Conservation (phyloP, 2,329 filamentous ascomycete species). For the Orbilia blumenaviensis region DNA sequence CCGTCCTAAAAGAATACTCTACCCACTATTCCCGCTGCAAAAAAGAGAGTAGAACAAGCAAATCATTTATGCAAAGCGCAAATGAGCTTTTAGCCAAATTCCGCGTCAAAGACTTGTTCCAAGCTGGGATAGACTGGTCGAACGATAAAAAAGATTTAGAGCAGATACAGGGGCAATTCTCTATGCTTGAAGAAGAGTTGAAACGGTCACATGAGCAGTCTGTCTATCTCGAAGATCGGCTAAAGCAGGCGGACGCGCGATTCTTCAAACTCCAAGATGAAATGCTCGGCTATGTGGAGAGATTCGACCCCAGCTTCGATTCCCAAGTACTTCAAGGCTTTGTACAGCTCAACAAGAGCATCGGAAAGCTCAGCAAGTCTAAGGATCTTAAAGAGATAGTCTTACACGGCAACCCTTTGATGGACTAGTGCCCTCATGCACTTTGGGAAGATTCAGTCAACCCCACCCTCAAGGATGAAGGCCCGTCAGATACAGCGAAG, state of each 20-base stretch:
- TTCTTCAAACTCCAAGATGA: neutral
- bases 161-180: neutral
- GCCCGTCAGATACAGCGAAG: neutral
- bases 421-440: neutral
- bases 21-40: neutral
- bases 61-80: neutral
- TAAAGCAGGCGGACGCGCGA: neutral
- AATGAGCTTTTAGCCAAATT: neutral
- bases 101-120: neutral
- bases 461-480: neutral
- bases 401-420: neutral
- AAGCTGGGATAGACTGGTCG: neutral
- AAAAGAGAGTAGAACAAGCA: neutral
- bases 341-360: neutral
- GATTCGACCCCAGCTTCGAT: slow-evolving; percentile 1
- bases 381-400: neutral
- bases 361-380: neutral
- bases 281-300: neutral
- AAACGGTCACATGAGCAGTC: neutral
- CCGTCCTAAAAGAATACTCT: too few relatives aligned
- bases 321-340: neutral
- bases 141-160: neutral
- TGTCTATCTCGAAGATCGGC: neutral
- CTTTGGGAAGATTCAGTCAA: neutral
- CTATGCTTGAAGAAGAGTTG: neutral